A percentile compares a stretch with the other conserved stretches of the same genome.
Evolutionary conservation across 116 monocot species (phyloP).

Genomic region (Trichopus zeylanicus): DNA sequence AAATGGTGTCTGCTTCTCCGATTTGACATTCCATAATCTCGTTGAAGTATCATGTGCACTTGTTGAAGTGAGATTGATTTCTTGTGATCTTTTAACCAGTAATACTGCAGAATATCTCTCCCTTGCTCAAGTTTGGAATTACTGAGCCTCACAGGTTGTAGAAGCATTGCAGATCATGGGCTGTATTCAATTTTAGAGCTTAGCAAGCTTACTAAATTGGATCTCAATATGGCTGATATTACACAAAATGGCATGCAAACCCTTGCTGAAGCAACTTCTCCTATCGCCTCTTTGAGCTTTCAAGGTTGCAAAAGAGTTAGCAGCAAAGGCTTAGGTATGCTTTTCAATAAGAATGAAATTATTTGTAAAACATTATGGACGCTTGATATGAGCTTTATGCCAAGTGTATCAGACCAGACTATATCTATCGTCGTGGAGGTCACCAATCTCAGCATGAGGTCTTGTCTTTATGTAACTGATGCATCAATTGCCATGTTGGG

Average conservation of each 20-base stretch:
- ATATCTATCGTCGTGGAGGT: constrained; percentile 41
- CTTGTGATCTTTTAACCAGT: constrained; percentile 64
- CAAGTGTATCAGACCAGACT: constrained; percentile 51
- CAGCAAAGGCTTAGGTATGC: constrained; percentile 37
- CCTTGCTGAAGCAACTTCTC: constrained; percentile 44
- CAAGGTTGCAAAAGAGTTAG: constrained; percentile 62
- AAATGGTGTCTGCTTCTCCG: constrained; percentile 52
- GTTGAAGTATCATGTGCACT: constrained; percentile 23
- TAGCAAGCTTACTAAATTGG: constrained; percentile 44
- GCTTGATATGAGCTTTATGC: constrained; percentile 65
- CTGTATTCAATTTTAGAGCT: constrained; percentile 58
- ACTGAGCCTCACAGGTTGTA: constrained; percentile 67
- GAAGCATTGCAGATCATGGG: constrained; percentile 59
- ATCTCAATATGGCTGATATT: constrained; percentile 62
- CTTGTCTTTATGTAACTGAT: constrained; percentile 61
- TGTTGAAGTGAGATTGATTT: constrained; percentile 54
- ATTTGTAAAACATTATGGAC: constrained; percentile 41
- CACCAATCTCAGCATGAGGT: constrained; percentile 43
- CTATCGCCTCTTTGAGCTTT: constrained; percentile 46
- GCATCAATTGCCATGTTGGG: constrained; percentile 44
- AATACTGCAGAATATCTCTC: constrained; percentile 44
- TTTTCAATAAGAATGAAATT: constrained; percentile 30
- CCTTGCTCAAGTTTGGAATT: constrained; percentile 42
- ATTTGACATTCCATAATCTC: constrained; percentile 69
- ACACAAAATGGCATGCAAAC: constrained; percentile 48